Evolutionary conservation across 306 rosid genomes (phyloP).

Genomic region (Cajanus cajan): DNA sequence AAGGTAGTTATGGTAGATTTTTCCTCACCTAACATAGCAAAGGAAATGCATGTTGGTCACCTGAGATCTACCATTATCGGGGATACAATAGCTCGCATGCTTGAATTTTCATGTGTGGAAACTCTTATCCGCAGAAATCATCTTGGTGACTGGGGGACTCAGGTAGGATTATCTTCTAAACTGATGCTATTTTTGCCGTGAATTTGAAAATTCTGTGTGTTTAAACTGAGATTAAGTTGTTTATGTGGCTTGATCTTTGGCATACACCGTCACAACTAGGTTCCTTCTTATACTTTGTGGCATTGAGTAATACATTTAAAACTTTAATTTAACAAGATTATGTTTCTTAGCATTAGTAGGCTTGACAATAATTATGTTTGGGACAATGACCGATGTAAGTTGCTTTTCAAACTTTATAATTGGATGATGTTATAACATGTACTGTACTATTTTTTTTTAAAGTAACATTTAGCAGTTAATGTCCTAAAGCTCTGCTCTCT

Average conservation of each 20-base stretch:
- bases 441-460: too few species aligned
- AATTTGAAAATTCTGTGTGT: not conserved
- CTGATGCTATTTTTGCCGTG: not conserved
- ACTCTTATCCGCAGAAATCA: constrained; percentile 68
- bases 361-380: constrained; percentile 5
- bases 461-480: not conserved
- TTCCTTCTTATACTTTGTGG: not conserved
- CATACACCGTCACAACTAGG: not conserved
- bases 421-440: too few species aligned
- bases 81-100: constrained; percentile 80
- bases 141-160: constrained; percentile 97
- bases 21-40: constrained; percentile 85
- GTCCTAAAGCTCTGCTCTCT: not conserved
- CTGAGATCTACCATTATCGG: constrained; percentile 88
- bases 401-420: not conserved
- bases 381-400: not conserved
- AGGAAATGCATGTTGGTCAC: constrained; percentile 96
- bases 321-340: not conserved
- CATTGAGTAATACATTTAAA: not conserved
- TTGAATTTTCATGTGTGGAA: constrained; percentile 76
- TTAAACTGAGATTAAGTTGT: not conserved
- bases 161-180: constrained; percentile 43
- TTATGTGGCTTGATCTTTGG: constrained; percentile 6
- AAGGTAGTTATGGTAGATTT: constrained; percentile 75
- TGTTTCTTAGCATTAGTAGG: constrained; percentile 8